phyloP scores from a whole-genome alignment of 371 early-diverging fungal species.

The Nosema muscidifuracis region DNA sequence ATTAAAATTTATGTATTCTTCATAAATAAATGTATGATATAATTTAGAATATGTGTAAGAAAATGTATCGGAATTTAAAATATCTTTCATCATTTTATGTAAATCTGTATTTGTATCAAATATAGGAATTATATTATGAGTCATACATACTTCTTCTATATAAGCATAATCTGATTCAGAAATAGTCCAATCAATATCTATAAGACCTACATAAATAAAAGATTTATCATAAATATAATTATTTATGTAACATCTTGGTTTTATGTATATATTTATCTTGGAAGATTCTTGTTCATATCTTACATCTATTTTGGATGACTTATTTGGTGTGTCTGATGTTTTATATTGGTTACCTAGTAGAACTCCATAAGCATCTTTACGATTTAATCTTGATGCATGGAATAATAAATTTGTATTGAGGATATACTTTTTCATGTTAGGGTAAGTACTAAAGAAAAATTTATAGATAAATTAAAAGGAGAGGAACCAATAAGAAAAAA shows the following conservation, averaged over 20 bases:
- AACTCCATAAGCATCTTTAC: not conserved
- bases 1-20: not conserved
- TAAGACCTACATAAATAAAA: not conserved
- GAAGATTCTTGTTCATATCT: not conserved
- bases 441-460: not conserved
- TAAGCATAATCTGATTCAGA: not conserved
- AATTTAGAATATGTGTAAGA: not conserved
- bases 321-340: not conserved
- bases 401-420: not conserved
- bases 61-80: not conserved
- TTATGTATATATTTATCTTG: not conserved
- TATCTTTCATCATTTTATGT: not conserved
- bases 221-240: not conserved
- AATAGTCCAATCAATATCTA: slow-evolving; percentile 3
- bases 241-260: not conserved
- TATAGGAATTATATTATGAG: slow-evolving; percentile 6
- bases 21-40: not conserved
- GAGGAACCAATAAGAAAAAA: not conserved
- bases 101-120: not conserved
- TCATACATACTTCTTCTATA: not conserved
- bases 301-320: not conserved
- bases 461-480: not conserved
- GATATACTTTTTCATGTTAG: not conserved
- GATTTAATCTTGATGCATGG: slow-evolving; percentile 1
- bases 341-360: not conserved